Conservation (phyloP, 441 rosid species). For the Adansonia rubrostipa region DNA sequence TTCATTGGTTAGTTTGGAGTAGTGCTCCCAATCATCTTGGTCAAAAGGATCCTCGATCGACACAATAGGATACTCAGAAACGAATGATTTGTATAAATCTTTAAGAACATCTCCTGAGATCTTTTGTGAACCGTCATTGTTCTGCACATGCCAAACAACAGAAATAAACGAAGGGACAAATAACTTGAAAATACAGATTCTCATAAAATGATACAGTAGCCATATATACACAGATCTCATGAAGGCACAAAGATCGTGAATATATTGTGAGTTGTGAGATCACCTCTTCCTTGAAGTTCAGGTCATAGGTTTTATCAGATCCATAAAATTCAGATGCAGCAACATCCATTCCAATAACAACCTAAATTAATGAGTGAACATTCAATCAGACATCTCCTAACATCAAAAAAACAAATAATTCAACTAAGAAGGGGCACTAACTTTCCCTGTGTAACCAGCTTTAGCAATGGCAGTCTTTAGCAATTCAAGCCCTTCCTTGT, state of each 20-base stretch:
- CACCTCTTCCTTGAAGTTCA: constrained; percentile 97
- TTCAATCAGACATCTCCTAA: constrained; percentile 20
- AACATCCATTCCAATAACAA: constrained; percentile 97
- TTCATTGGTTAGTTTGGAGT: constrained; percentile 72
- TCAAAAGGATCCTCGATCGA: constrained; percentile 97
- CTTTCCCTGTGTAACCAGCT: constrained; percentile 93
- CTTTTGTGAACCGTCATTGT: constrained; percentile 82
- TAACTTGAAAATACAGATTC: background rate
- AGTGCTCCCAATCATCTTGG: constrained; percentile 97
- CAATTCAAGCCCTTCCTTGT: constrained; percentile 96
- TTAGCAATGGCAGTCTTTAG: constrained; percentile 89
- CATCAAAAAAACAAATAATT: background rate
- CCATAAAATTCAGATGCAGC: constrained; percentile 94
- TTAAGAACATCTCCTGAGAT: constrained; percentile 84
- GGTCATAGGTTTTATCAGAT: constrained; percentile 76
- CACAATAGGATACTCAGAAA: constrained; percentile 83
- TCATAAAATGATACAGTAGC: background rate
- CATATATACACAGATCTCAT: background rate
- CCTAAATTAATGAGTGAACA: constrained; percentile 45
- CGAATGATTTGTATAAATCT: constrained; percentile 90
- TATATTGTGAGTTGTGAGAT: constrained; percentile 9
- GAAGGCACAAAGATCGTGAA: background rate
- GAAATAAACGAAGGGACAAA: background rate
- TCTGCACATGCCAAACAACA: constrained; percentile 44
- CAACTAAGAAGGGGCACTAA: constrained; percentile 33